phyloP scores from a whole-genome alignment of 371 early-diverging fungal genomes.

The Mucor saturninus region DNA sequence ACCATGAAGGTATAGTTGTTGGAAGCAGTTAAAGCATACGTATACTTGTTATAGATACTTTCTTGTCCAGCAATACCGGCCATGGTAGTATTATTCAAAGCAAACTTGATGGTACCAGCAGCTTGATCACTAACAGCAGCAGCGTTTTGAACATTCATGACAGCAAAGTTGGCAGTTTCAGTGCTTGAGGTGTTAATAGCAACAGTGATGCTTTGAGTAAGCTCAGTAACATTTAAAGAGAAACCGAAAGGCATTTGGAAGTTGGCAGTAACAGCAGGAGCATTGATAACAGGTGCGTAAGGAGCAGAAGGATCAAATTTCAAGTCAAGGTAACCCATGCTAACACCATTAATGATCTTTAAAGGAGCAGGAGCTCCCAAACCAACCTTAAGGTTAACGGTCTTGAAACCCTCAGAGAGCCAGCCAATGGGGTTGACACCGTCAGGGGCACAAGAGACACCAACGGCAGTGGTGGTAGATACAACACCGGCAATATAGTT shows the following conservation, averaged over 20 bases:
- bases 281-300: conserved; percentile 53
- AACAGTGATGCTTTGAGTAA: conserved; percentile 56
- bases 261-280: conserved; percentile 56
- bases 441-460: conserved; percentile 65
- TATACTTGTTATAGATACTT: conserved; percentile 50
- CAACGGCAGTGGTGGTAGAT: conserved; percentile 56
- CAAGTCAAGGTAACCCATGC: conserved; percentile 61
- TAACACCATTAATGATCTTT: conserved; percentile 58
- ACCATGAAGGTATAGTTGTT: conserved; percentile 54
- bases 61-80: conserved; percentile 48
- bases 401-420: conserved; percentile 64
- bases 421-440: conserved; percentile 62
- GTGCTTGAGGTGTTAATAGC: conserved; percentile 30
- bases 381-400: conserved; percentile 56
- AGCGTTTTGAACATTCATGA: conserved; percentile 48
- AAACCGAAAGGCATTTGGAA: conserved; percentile 66
- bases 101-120: conserved; percentile 53
- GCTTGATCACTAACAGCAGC: conserved; percentile 53
- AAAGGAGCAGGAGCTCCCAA: conserved; percentile 46
- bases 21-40: conserved; percentile 52
- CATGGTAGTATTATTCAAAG: conserved; percentile 48
- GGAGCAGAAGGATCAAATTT: conserved; percentile 52
- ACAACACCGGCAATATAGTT: conserved; percentile 56
- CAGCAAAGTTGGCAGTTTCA: conserved; percentile 48
- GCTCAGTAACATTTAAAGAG: conserved; percentile 55